Evolutionary conservation across 148 eudicot species (phyloP).

Genomic region (Bassia scoparia): DNA sequence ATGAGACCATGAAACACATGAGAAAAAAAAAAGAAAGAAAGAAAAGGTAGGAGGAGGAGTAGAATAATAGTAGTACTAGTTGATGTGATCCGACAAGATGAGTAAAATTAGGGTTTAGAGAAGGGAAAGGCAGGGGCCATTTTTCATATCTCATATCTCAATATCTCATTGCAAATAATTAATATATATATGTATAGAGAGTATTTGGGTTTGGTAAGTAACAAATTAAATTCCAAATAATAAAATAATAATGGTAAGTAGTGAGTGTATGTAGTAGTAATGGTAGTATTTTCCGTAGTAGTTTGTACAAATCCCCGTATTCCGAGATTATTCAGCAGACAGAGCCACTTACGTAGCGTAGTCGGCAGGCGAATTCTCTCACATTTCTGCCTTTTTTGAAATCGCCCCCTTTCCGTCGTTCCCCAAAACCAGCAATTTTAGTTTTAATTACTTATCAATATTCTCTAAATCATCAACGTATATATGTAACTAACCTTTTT

Average conservation of each 20-base stretch:
- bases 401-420: neutral
- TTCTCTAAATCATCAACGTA: no score
- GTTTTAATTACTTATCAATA: no score
- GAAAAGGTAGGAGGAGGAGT: no score
- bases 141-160: no score
- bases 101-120: slow-evolving; percentile 26
- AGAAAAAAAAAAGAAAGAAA: neutral
- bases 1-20: no score
- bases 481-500: no score
- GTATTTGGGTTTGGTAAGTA: no score
- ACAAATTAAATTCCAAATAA: neutral
- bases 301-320: neutral
- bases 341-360: slow-evolving; percentile 25
- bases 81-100: slow-evolving; percentile 26
- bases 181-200: no score
- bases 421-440: neutral
- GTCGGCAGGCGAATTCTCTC: slow-evolving; percentile 23
- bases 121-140: neutral
- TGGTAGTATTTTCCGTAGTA: no score
- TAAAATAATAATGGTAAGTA: neutral
- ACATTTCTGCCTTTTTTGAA: neutral
- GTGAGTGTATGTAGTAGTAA: neutral
- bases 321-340: slow-evolving; percentile 9
- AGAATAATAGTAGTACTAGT: slow-evolving; percentile 7
- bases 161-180: no score